Base-by-base conservation (phyloP, 1,284 basidiomycete species). In the Pulveroboletus sp. region DNA sequence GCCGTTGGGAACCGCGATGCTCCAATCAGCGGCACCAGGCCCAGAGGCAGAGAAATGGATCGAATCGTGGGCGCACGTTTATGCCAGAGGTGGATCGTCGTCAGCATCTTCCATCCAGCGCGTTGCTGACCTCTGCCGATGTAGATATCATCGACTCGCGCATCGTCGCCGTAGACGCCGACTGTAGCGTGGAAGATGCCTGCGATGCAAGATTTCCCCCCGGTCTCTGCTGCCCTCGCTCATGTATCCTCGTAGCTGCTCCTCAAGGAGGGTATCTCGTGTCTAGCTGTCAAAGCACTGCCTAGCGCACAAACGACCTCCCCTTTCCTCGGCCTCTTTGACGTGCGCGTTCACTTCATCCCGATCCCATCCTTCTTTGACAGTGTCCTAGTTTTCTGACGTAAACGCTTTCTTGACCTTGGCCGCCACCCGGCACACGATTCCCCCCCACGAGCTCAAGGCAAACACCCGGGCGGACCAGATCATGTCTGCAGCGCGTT, bases 321-420 rank as follows among this genome's bases (percentile, higher is more conserved):
- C 7, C 77, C 77, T 4, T 83, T 81, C 66, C 70, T 78, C 17
- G 89, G 89, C 15, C 75, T 92, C 24, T 91, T 92, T 63, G 90
- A 92, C 71, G 90, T 92, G 64, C 54, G 86, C 72, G 3, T 52
- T 31, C 48, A 46, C 49, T 45, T 35, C 42, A 29, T 20, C 7
- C 20, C 15, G 15, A 42, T 43, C 5, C 0, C 25, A 14, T 44
- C 12, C 17, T 50, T 49, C 20, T 60, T 53, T 71, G 43, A 72
- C 18, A 9, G n/a, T 11, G 7, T 2, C 36, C 46, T 62, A 92
- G 89, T 91, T 84, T 63, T 84, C 89, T 17, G 89, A 92, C 65
- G 87, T 92, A 24, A 92, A 92, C 65, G 87, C 89, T 22, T 92
- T 92, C 65, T 72, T 92, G 60, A 89, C 87, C 2, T 76, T 92